phyloP scores from a whole-genome alignment of 257 asterid genomes.

The Rauvolfia tetraphylla region DNA sequence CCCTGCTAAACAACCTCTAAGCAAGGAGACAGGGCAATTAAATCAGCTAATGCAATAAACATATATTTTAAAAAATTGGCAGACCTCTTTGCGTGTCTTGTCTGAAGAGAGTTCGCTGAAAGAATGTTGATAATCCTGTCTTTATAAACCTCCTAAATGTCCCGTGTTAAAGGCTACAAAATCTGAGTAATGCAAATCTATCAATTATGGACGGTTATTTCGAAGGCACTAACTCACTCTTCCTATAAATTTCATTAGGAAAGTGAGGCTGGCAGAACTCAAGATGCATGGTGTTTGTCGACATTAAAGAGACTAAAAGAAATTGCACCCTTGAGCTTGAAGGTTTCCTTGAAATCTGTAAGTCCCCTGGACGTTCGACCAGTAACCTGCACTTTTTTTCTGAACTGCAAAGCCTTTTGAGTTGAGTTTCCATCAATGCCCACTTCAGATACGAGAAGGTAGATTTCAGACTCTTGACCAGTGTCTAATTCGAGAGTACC shows the following conservation, averaged over 20 bases:
- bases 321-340: slow-evolving; percentile 85
- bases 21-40: not conserved
- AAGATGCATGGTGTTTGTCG: slow-evolving; percentile 62
- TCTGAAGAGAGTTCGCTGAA: not conserved
- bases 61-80: not conserved
- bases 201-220: not conserved
- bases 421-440: slow-evolving; percentile 14
- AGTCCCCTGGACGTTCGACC: slow-evolving; percentile 24
- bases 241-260: slow-evolving; percentile 34
- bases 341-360: slow-evolving; percentile 91
- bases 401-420: not conserved
- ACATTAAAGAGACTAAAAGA: slow-evolving; percentile 70
- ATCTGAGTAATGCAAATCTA: not conserved
- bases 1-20: not conserved
- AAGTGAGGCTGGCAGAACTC: slow-evolving; percentile 66
- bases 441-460: slow-evolving; percentile 82
- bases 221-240: not conserved
- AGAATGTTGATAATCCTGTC: not conserved
- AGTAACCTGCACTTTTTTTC: not conserved
- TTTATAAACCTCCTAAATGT: not conserved
- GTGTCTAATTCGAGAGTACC: slow-evolving; percentile 84
- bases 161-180: not conserved
- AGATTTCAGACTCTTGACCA: slow-evolving; percentile 86
- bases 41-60: not conserved
- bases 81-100: not conserved